A percentile compares a stretch with the other conserved stretches of the same genome.
These are phyloP conservation scores for Candida wancherniae DNA, from an alignment of 805 yeast genomes.

Conservation along the genomic window DNA sequence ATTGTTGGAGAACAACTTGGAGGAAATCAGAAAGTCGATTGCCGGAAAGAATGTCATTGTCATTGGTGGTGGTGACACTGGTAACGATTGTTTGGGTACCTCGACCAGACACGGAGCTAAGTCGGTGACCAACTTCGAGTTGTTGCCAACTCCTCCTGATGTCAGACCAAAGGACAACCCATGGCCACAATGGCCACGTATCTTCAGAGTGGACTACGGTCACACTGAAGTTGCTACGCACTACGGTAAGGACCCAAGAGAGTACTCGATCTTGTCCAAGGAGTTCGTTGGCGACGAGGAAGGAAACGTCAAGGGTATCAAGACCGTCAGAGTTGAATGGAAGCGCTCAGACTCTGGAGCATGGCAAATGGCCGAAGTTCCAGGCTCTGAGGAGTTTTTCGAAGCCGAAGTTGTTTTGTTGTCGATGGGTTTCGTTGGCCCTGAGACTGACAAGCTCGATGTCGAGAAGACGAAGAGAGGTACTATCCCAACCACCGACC, in stretches of 20 bases:
- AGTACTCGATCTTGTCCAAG: slow-evolving; percentile 90
- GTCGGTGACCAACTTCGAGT: slow-evolving; percentile 89
- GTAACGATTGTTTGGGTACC: slow-evolving; percentile 98
- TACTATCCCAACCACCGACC: slow-evolving; percentile 62
- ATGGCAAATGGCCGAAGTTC: slow-evolving; percentile 98
- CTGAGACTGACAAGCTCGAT: slow-evolving; percentile 75
- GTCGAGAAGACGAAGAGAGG: slow-evolving; percentile 77
- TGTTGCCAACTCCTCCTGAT: slow-evolving; percentile 86
- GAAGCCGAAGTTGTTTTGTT: slow-evolving; percentile 90
- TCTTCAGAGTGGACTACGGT: slow-evolving; percentile 97
- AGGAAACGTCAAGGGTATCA: slow-evolving; percentile 92
- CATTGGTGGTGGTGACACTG: slow-evolving; percentile 99
- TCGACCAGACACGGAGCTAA: slow-evolving; percentile 96
- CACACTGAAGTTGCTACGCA: slow-evolving; percentile 92
- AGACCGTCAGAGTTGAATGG: slow-evolving; percentile 98
- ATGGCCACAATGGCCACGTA: slow-evolving; percentile 99
- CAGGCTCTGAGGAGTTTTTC: slow-evolving; percentile 90
- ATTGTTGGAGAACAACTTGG: slow-evolving; percentile 73
- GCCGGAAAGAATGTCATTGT: slow-evolving; percentile 90
- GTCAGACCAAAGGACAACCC: slow-evolving; percentile 91
- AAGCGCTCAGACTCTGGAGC: slow-evolving; percentile 91
- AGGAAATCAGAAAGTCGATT: slow-evolving; percentile 63
- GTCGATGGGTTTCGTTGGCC: slow-evolving; percentile 98
- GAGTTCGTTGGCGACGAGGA: slow-evolving; percentile 94
- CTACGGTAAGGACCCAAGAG: slow-evolving; percentile 97